Base-by-base conservation (phyloP, 306 rosid genomes). In the Prunus salicina region DNA sequence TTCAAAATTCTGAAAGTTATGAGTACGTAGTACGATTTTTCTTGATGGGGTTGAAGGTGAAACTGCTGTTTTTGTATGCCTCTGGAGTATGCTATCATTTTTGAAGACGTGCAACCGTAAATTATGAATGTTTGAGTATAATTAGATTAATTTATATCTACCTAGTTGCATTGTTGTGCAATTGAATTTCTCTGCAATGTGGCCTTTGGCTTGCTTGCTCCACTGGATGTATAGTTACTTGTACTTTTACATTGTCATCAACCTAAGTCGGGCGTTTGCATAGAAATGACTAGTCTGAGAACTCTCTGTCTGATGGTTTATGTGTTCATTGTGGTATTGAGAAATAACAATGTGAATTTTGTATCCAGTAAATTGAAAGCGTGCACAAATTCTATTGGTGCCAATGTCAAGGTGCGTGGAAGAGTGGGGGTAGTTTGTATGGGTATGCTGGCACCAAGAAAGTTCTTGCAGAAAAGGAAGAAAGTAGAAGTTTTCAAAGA, bases 371-470 rank as follows among this genome's bases (percentile, higher is more conserved):
- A 87, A 72, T 71, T 71, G 18, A 86, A 84, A 71, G 67, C 51
- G 56, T 73, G 78, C 34, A 78, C 74, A 30, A 73, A 76, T 79
- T 75, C 60, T 85, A 76, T 87, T 67, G 77, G 69, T 84, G 76
- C 63, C 79, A 85, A 67, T 6, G 64, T 89, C 56, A 82, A 73
- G 80, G 76, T 92, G 76, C 73, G 74, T 64, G 88, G 91, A 69
- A 87, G 84, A 84, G 51, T 72, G 81, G 72, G 58, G 76, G 91
- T 86, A 49, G 86, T 88, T 78, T 84, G 90, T 86, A 86, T 81
- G 92, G 91, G 93, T 32, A 95, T 95, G 95, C 83, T 95, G 68
- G 76, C 85, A 55, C 98, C 97, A 0, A 89, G 98, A 67, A 95
- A 89, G 80, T 89, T 92, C 75, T 79, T 90, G 88, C 89, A 80